phyloP scores from a whole-genome alignment of 2,329 filamentous ascomycete genomes.

The Fusarium sp. region DNA sequence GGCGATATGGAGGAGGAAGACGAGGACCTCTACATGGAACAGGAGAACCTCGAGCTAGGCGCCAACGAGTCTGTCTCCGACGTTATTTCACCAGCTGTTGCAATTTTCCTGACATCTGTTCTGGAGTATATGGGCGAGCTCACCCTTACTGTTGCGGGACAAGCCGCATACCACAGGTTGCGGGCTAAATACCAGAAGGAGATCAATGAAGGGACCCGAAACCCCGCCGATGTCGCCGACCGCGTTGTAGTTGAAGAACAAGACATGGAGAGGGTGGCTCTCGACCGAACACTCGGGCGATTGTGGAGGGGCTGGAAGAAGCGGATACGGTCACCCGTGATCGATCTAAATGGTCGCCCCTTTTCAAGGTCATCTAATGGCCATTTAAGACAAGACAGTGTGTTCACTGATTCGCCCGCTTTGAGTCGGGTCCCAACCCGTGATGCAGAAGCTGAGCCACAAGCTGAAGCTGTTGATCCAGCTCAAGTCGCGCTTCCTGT shows the following conservation, averaged over 20 bases:
- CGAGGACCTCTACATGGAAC: slow-evolving; percentile 86
- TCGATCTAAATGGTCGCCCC: slow-evolving; percentile 58
- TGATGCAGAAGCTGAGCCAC: slow-evolving; percentile 33
- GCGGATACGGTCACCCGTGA: slow-evolving; percentile 69
- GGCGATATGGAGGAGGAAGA: slow-evolving; percentile 98
- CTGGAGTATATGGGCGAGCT: slow-evolving; percentile 95
- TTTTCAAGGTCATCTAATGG: slow-evolving; percentile 58
- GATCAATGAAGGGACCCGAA: slow-evolving; percentile 60
- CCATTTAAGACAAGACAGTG: slow-evolving; percentile 48
- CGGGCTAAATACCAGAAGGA: slow-evolving; percentile 67
- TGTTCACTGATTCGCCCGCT: slow-evolving; percentile 50
- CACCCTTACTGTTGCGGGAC: slow-evolving; percentile 84
- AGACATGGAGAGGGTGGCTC: slow-evolving; percentile 91
- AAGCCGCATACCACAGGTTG: slow-evolving; percentile 79
- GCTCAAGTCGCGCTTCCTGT: slow-evolving; percentile 72
- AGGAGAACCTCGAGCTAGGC: slow-evolving; percentile 74
- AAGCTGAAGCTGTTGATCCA: slow-evolving; percentile 47
- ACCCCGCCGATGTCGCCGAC: slow-evolving; percentile 62
- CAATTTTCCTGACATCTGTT: slow-evolving; percentile 95
- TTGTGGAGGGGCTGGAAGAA: slow-evolving; percentile 98
- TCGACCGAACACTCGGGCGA: slow-evolving; percentile 87
- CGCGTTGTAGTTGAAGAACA: slow-evolving; percentile 85
- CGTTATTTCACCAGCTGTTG: slow-evolving; percentile 86
- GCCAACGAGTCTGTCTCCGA: slow-evolving; percentile 68
- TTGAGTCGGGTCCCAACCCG: slow-evolving; percentile 43